Conservation (phyloP, 2,329 filamentous ascomycete species). For the Alternaria tenuissima region DNA sequence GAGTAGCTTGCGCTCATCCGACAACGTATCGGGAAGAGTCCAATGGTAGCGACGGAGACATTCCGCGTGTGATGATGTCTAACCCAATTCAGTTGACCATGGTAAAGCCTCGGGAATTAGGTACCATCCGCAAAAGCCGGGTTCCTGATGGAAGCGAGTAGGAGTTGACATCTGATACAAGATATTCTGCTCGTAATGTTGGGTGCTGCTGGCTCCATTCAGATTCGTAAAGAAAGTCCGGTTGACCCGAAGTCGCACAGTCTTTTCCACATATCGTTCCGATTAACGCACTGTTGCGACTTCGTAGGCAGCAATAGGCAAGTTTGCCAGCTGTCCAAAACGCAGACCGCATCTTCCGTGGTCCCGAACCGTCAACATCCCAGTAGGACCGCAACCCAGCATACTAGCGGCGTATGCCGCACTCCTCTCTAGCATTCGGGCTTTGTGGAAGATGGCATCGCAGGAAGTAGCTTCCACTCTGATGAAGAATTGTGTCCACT, state of each 20-base stretch:
- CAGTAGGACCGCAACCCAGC: neutral
- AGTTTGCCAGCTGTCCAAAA: conserved; percentile 3
- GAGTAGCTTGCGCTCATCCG: conserved; percentile 39
- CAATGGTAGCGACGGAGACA: conserved; percentile 16
- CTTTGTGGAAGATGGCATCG: neutral
- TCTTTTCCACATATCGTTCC: neutral
- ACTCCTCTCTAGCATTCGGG: neutral
- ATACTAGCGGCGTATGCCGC: conserved; percentile 2
- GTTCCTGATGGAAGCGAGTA: neutral
- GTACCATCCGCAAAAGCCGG: neutral
- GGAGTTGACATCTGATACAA: neutral
- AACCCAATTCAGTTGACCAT: conserved; percentile 21
- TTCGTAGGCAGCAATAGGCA: neutral
- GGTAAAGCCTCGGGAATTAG: neutral
- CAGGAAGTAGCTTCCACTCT: neutral
- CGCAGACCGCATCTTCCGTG: conserved; percentile 1
- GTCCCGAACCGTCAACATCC: conserved; percentile 1
- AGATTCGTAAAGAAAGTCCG: neutral
- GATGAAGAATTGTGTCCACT: neutral
- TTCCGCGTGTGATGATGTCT: conserved; percentile 26
- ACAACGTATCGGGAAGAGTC: conserved; percentile 25
- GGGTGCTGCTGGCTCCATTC: neutral
- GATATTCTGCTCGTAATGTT: neutral
- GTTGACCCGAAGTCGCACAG: neutral
- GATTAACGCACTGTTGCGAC: neutral